phyloP scores from a whole-genome alignment of 1,284 basidiomycete genomes.

The Hemileia vastatrix region DNA sequence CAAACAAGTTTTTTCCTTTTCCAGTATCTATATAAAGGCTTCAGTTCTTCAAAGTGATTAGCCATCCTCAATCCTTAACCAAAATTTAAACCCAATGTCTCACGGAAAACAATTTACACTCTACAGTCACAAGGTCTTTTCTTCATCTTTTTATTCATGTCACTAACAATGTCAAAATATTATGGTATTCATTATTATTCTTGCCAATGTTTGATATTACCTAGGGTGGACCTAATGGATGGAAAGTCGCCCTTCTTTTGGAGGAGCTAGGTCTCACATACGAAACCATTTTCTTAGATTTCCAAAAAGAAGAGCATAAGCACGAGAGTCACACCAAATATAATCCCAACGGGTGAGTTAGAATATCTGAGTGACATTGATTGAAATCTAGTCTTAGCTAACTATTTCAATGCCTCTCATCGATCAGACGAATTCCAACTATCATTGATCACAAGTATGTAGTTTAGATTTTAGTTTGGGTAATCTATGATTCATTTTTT shows the following conservation, averaged over 20 bases:
- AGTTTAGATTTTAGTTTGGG: no score
- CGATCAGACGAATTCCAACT: background rate
- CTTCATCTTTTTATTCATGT: background rate
- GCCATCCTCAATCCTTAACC: no score
- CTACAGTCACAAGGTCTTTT: conserved; percentile 3
- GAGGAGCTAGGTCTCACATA: conserved; percentile 7
- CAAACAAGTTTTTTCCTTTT: no score
- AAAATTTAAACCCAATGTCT: no score
- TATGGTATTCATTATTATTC: no score
- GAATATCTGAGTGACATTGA: no score
- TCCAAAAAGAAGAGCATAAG: conserved; percentile 9
- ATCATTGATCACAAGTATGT: background rate
- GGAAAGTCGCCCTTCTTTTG: conserved; percentile 6
- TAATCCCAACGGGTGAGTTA: conserved; percentile 4
- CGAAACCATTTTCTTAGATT: conserved; percentile 4
- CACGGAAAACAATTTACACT: conserved; percentile 11
- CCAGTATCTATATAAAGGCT: no score
- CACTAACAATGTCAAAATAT: background rate
- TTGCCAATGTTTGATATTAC: no score
- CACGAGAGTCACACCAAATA: background rate
- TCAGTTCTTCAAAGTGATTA: no score
- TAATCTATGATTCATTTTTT: no score
- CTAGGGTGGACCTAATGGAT: conserved; percentile 5
- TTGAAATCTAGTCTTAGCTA: no score
- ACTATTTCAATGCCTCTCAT: no score